phyloP scores from a whole-genome alignment of 805 yeast genomes.

The Metschnikowia aberdeeniae region DNA sequence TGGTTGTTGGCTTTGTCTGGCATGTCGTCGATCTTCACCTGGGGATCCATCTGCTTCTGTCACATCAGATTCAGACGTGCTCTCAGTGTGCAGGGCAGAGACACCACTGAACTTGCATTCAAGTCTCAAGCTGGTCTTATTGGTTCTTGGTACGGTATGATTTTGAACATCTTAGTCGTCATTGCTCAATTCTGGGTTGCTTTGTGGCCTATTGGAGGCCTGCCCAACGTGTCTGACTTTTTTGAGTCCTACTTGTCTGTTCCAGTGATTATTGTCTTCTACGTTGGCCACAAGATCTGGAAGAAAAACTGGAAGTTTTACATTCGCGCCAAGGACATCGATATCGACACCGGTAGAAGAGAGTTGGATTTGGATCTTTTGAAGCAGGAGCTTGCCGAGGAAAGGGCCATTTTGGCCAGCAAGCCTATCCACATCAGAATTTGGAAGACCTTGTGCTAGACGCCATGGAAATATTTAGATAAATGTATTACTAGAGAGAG shows the following conservation, averaged over 20 bases:
- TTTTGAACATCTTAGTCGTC: conserved; percentile 47
- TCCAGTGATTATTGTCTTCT: conserved; percentile 57
- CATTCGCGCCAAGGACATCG: conserved; percentile 31
- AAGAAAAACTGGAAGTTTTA: conserved; percentile 30
- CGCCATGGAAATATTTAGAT: neutral
- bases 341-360: conserved; percentile 37
- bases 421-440: conserved; percentile 46
- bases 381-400: conserved; percentile 50
- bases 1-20: conserved; percentile 28
- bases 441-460: conserved; percentile 57
- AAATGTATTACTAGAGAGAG: neutral
- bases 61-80: conserved; percentile 27
- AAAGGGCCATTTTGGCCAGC: conserved; percentile 44
- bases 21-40: conserved; percentile 25
- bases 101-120: conserved; percentile 47
- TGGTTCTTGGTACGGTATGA: conserved; percentile 51
- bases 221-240: conserved; percentile 33
- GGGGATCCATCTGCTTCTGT: conserved; percentile 25
- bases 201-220: conserved; percentile 50
- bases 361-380: conserved; percentile 36
- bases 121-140: conserved; percentile 46
- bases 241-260: conserved; percentile 63
- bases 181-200: conserved; percentile 67
- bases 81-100: conserved; percentile 20
- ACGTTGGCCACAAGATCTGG: conserved; percentile 55